Evolutionary conservation across 371 early-diverging fungal species (phyloP).

Genomic region (Haplosporangium sp.): DNA sequence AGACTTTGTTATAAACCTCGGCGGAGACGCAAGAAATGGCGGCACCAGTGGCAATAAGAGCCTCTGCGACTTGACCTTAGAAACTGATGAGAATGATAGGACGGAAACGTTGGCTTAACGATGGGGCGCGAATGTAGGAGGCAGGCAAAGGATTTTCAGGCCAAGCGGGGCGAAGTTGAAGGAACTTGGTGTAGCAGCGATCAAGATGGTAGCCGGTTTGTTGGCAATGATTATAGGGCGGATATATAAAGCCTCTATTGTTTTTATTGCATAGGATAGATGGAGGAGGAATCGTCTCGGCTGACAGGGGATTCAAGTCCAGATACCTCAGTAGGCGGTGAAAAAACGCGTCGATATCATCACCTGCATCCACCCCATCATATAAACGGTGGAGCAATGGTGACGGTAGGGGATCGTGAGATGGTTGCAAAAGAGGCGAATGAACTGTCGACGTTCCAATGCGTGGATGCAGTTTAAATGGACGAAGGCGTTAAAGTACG

Average conservation of each 20-base stretch:
- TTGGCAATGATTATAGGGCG: background rate
- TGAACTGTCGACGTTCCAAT: background rate
- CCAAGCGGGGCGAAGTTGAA: constrained; percentile 16
- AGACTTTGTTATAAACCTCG: background rate
- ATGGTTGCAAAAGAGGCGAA: constrained; percentile 4
- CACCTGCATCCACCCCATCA: background rate
- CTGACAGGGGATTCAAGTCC: background rate
- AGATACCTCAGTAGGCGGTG: no score
- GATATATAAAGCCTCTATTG: background rate
- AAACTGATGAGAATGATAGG: background rate
- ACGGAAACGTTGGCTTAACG: no score
- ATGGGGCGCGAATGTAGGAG: background rate
- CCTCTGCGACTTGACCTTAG: background rate
- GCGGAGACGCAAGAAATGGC: constrained; percentile 12
- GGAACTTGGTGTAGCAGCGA: constrained; percentile 9
- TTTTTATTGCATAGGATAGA: background rate
- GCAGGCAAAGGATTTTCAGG: background rate
- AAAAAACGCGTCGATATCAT: background rate
- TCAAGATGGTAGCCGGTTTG: constrained; percentile 7
- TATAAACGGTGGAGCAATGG: background rate
- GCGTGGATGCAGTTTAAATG: no score
- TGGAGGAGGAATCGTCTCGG: no score
- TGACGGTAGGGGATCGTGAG: background rate
- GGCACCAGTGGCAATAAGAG: constrained; percentile 10
- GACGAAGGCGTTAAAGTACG: no score